Base-by-base conservation (phyloP, 306 rosid species). In the Styphnolobium japonicum region DNA sequence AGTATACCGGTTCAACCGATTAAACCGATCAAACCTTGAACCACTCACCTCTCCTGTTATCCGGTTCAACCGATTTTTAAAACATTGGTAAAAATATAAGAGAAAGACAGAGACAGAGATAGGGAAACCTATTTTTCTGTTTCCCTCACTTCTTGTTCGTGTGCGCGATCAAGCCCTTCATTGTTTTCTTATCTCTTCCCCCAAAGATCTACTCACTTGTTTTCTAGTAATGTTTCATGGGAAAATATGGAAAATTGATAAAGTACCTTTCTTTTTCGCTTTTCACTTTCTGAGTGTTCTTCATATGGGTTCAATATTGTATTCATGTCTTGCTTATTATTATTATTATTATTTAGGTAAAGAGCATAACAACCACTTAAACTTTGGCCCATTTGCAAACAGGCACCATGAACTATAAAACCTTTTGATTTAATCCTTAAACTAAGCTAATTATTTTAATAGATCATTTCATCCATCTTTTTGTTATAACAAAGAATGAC, bases 81-180 rank as follows among this genome's bases (percentile, higher is more conserved):
- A n/a, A n/a, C n/a, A n/a, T n/a, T n/a, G n/a, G 68, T 46, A 56
- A 69, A 43, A 70, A 25, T 56, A 16, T 25, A 34, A 64, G 74
- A 70, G 80, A 81, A 55, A 48, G 15, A 29, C 57, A 53, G 52
- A 76, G 60, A 76, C 9, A 31, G 34, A 45, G 21, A 31, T 2
- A 21, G 34, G 23, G 21, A 3, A 85, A 74, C 82, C 57, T 60
- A 25, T 68, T 76, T 46, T 4, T 62, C 12, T 2, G 19, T 0
- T 25, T 10, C 39, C 1, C 5, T 57, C 18, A 23, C 8, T 49
- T 42, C 25, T 12, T 36, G 10, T 36, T 72, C 19, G 29, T 60
- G 60, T 53, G 48, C 52, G 82, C 61, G 83, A 85, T 85, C 85
- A 85, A 78, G 71, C 74, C 80, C 68, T 31, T 76, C 18, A 46